Conservation (phyloP, 768 basidiomycete species). For the Auriscalpium vulgare region DNA sequence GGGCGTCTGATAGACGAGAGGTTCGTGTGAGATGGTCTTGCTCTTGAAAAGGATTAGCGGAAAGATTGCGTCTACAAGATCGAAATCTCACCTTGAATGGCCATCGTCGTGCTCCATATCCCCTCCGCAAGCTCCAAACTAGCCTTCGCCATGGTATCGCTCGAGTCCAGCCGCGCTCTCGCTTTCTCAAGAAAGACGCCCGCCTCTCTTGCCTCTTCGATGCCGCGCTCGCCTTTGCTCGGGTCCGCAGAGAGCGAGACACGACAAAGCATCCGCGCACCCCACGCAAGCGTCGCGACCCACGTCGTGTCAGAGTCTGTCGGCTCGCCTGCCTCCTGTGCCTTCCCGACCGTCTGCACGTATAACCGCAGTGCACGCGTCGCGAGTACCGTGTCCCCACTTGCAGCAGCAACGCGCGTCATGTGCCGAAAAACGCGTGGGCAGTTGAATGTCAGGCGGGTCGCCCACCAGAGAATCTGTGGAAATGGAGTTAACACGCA, state of each 20-base stretch:
- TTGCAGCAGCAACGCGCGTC: constrained; percentile 59
- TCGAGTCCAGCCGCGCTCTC: constrained; percentile 39
- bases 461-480: constrained; percentile 90
- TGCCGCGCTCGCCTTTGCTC: constrained; percentile 22
- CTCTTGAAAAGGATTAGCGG: constrained; percentile 32
- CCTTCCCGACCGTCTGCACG: constrained; percentile 76
- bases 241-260: constrained; percentile 24
- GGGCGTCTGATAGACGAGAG: constrained; percentile 47
- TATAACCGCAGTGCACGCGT: constrained; percentile 76
- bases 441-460: constrained; percentile 89
- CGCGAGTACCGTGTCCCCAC: constrained; percentile 54
- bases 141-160: constrained; percentile 48
- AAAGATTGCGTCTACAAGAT: not conserved
- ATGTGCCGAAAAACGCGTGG: constrained; percentile 81
- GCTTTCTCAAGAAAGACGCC: constrained; percentile 54
- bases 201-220: constrained; percentile 58
- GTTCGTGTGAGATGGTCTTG: constrained; percentile 57
- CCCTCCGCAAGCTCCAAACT: constrained; percentile 64
- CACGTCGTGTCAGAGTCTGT: constrained; percentile 63
- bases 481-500: not conserved
- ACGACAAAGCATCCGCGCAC: constrained; percentile 69
- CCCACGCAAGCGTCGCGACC: constrained; percentile 72
- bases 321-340: constrained; percentile 54
- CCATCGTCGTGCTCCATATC: constrained; percentile 62
- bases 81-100: constrained; percentile 49